Evolutionary conservation across 177 flowering plant species (phyloP), one percentile per base, ranked within the genome.

Genomic region (Vitis hybrid): DNA sequence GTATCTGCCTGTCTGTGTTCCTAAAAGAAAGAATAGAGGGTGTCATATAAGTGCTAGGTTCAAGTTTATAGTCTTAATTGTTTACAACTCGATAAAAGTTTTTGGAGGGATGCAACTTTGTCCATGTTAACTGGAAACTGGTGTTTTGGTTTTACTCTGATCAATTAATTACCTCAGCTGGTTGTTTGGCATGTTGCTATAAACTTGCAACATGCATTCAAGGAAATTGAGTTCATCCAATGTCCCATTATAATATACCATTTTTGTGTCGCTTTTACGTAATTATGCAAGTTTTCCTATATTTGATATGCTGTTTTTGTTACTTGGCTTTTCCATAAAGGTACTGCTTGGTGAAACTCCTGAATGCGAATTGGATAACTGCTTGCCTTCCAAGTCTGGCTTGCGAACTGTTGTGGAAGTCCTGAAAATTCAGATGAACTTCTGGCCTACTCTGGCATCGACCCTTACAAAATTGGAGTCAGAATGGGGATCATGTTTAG

Each of bases 311-410:
- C 45, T 39, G 15, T 29, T 9, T 26, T 71, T 26, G 48, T 71
- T 54, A 76, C 52, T 68, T 68, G 68, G 7, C 14, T 62, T 77
- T 65, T 51, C 68, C 1, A 20, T 73, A 68, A 74, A 92, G 99
- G 99, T 88, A 50, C 76, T 95, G 64, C 91, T 95, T 70, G 98
- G 96, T 78, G 98, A 90, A 81, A 76, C 56, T 77, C 83, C 86
- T 64, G 81, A 18, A 53, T 45, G 55, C 55, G 79, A 84, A 51
- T 55, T 79, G 73, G 84, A 66, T 10, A 73, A 68, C 9, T 22
- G 51, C 39, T 15, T 63, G 51, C 98, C 99, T 39, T 85, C 96
- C 11, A 87, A 69, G 76, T 71, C 93, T 75, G 96, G 92, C 55
- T 29, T 88, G 70, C 76, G 71, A 71, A 85, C 97, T 50, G 87